Conservation (phyloP, 495 filamentous ascomycete genomes). For the Neurospora sp. region DNA sequence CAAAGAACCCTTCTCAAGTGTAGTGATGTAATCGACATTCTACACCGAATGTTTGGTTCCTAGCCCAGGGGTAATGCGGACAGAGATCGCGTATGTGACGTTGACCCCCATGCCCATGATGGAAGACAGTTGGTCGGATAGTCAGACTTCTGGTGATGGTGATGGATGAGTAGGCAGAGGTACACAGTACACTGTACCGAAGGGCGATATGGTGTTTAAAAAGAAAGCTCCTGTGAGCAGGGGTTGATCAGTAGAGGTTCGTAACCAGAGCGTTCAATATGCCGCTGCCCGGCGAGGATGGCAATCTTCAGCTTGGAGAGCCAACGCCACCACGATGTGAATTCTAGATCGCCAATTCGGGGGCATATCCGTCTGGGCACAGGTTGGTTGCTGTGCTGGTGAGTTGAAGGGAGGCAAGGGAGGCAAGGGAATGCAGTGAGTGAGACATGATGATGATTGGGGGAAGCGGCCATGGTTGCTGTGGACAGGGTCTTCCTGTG, state of each 20-base stretch:
- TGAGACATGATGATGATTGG: not conserved
- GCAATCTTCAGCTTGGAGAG: not conserved
- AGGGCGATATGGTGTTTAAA: not conserved
- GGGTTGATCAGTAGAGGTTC: not conserved
- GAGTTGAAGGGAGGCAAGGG: not conserved
- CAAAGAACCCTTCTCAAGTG: not conserved
- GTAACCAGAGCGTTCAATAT: not conserved
- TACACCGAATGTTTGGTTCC: not conserved
- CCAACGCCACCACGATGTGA: not conserved
- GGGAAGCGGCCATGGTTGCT: not conserved
- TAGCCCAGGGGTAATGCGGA: not conserved
- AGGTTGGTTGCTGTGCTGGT: not conserved
- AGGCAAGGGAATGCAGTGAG: not conserved
- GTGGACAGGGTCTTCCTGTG: not conserved
- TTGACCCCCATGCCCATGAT: not conserved
- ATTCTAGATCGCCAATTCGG: not conserved
- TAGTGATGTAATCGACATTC: not conserved
- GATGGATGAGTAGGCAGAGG: not conserved
- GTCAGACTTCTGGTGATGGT: not conserved
- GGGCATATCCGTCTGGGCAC: not conserved
- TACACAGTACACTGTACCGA: not conserved
- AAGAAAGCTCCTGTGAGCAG: not conserved
- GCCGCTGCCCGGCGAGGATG: not conserved
- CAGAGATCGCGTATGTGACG: not conserved
- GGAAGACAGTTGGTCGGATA: not conserved